These are phyloP conservation scores for Phlebopus sp. DNA, from an alignment of 1,284 basidiomycete genomes.

Conservation along the genomic window DNA sequence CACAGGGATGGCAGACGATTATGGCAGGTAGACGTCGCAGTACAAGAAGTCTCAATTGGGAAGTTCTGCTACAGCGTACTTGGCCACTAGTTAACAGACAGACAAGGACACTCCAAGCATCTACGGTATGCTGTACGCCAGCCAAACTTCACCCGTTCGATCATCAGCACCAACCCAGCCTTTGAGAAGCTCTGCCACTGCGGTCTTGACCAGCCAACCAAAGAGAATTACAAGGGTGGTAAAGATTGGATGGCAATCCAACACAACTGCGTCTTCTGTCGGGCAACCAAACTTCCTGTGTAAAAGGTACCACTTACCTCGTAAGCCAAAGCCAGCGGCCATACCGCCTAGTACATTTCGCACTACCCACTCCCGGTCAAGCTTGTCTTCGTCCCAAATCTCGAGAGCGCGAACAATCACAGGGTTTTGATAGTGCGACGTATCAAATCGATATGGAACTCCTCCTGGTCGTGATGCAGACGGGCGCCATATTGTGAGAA, in stretches of 20 bases:
- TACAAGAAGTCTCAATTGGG: conserved; percentile 20
- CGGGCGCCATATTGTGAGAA: conserved; percentile 82
- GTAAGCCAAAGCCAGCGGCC: conserved; percentile 70
- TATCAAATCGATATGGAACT: conserved; percentile 24
- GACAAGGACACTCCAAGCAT: not conserved
- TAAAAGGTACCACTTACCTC: conserved; percentile 38
- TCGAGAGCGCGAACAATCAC: conserved; percentile 41
- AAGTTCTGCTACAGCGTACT: too few relatives aligned
- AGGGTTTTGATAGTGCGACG: conserved; percentile 28
- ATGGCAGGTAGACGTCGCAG: conserved; percentile 2
- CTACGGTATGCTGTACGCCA: conserved; percentile 75
- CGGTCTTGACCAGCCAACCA: conserved; percentile 76
- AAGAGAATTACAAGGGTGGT: conserved; percentile 75
- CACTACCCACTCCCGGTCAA: conserved; percentile 84
- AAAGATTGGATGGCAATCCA: conserved; percentile 72
- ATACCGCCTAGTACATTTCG: conserved; percentile 83
- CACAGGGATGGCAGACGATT: not conserved
- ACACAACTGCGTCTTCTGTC: conserved; percentile 53
- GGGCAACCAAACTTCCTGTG: conserved; percentile 14
- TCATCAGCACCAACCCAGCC: conserved; percentile 60
- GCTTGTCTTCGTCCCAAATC: conserved; percentile 60
- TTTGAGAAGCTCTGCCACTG: conserved; percentile 56
- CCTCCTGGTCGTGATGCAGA: conserved; percentile 30
- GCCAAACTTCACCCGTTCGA: conserved; percentile 57
- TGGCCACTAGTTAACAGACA: too few relatives aligned